Evolutionary conservation across 768 basidiomycete species (phyloP).

Genomic region (Tylopilus intermedius): DNA sequence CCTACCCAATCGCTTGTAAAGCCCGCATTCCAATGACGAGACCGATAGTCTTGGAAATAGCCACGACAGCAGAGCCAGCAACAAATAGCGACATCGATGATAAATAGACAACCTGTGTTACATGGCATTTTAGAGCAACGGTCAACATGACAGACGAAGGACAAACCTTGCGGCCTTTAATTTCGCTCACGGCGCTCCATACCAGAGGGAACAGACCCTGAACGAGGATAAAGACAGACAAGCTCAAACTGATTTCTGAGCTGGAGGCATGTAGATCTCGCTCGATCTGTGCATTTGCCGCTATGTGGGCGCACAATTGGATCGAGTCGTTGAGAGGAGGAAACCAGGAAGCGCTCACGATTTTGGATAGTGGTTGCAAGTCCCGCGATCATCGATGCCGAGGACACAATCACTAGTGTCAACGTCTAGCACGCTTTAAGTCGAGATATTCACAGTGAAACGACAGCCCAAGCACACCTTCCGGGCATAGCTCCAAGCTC

Average conservation of each 20-base stretch:
- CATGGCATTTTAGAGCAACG: neutral
- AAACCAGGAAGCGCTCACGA: conserved; percentile 14
- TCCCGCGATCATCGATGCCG: conserved; percentile 26
- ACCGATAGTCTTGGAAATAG: conserved; percentile 50
- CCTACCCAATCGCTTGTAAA: conserved; percentile 59
- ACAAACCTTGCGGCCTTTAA: conserved; percentile 65
- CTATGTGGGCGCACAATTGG: conserved; percentile 31
- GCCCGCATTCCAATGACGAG: conserved; percentile 63
- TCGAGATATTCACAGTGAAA: neutral
- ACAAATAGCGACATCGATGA: conserved; percentile 49
- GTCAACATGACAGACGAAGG: neutral
- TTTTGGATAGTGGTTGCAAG: conserved; percentile 25
- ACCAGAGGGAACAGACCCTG: conserved; percentile 65
- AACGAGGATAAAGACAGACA: conserved; percentile 65
- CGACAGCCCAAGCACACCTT: conserved; percentile 39
- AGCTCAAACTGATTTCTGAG: conserved; percentile 58
- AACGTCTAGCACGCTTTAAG: conserved; percentile 14
- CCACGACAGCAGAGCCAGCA: conserved; percentile 55
- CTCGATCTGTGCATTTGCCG: conserved; percentile 65
- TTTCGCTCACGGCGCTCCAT: conserved; percentile 71
- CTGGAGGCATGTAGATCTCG: conserved; percentile 54
- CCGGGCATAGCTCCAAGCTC: conserved; percentile 49
- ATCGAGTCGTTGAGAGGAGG: neutral
- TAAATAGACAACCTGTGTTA: conserved; percentile 49
- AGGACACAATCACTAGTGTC: conserved; percentile 25